These are phyloP conservation scores for Cercospora berteroae DNA, from an alignment of 2,329 filamentous ascomycete genomes.

Conservation along the genomic window DNA sequence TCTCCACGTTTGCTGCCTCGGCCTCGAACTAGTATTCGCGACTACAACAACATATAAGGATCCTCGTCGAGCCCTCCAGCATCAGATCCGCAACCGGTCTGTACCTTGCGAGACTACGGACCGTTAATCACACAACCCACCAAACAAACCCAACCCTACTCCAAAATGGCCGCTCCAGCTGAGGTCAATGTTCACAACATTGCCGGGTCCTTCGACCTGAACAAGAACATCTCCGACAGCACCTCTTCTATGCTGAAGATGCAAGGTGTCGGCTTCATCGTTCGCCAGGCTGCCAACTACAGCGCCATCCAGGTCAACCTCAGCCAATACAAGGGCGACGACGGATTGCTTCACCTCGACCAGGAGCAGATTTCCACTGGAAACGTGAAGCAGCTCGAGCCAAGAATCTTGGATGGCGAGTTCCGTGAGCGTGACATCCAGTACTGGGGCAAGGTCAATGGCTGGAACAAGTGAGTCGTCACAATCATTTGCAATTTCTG, in stretches of 20 bases:
- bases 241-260: constrained; percentile 67
- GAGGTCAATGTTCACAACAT: constrained; percentile 66
- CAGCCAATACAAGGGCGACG: constrained; percentile 49
- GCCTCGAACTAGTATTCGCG: neutral
- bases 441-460: constrained; percentile 72
- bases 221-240: constrained; percentile 69
- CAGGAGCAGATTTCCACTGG: constrained; percentile 68
- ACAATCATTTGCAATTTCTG: neutral
- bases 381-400: constrained; percentile 65
- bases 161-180: constrained; percentile 69
- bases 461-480: constrained; percentile 47
- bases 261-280: constrained; percentile 45
- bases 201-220: constrained; percentile 70
- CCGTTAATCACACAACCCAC: neutral
- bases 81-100: constrained; percentile 2
- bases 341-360: constrained; percentile 39
- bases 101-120: constrained; percentile 14
- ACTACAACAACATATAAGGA: neutral
- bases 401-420: constrained; percentile 56
- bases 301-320: constrained; percentile 68
- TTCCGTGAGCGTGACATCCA: constrained; percentile 69
- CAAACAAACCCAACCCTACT: neutral
- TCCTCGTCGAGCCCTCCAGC: neutral
- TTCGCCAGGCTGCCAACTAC: constrained; percentile 56
- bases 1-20: constrained; percentile 9